phyloP scores from a whole-genome alignment of 1,284 basidiomycete genomes.

The Amylostereum areolatum region DNA sequence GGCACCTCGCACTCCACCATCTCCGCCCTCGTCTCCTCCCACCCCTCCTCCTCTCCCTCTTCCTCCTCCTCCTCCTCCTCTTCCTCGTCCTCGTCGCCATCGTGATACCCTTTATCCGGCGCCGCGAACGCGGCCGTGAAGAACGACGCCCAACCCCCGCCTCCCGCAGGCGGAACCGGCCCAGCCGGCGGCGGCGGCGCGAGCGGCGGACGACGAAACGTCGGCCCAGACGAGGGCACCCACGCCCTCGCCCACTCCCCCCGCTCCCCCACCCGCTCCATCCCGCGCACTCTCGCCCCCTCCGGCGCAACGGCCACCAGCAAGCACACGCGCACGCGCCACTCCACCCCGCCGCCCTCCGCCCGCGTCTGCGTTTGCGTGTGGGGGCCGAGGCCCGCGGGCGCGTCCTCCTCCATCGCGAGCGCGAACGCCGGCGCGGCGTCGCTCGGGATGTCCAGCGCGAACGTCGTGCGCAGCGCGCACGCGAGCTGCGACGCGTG shows the following conservation, averaged over 20 bases:
- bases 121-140: slow-evolving; percentile 46
- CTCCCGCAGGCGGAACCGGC: slow-evolving; percentile 8
- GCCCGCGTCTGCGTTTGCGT: not conserved
- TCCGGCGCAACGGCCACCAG: slow-evolving; percentile 67
- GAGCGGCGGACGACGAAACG: slow-evolving; percentile 37
- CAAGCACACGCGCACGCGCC: slow-evolving; percentile 79
- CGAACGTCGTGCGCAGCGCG: slow-evolving; percentile 72
- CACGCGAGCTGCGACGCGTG: slow-evolving; percentile 69
- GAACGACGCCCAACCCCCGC: slow-evolving; percentile 43
- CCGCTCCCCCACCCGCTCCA: slow-evolving; percentile 48
- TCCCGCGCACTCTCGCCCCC: slow-evolving; percentile 47
- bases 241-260: slow-evolving; percentile 69
- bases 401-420: slow-evolving; percentile 28
- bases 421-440: slow-evolving; percentile 79
- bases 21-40: slow-evolving; percentile 63
- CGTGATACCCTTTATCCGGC: slow-evolving; percentile 46
- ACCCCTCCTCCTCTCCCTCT: slow-evolving; percentile 56
- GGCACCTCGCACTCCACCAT: slow-evolving; percentile 90
- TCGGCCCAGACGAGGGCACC: slow-evolving; percentile 53
- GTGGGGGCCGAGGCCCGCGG: slow-evolving; percentile 2
- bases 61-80: slow-evolving; percentile 16
- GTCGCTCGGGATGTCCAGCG: slow-evolving; percentile 85
- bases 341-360: slow-evolving; percentile 68
- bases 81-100: slow-evolving; percentile 38
- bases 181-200: slow-evolving; percentile 2